These are phyloP conservation scores for Astrothelium subdiscretum DNA, from an alignment of 495 filamentous ascomycete genomes.

Conservation along the genomic window DNA sequence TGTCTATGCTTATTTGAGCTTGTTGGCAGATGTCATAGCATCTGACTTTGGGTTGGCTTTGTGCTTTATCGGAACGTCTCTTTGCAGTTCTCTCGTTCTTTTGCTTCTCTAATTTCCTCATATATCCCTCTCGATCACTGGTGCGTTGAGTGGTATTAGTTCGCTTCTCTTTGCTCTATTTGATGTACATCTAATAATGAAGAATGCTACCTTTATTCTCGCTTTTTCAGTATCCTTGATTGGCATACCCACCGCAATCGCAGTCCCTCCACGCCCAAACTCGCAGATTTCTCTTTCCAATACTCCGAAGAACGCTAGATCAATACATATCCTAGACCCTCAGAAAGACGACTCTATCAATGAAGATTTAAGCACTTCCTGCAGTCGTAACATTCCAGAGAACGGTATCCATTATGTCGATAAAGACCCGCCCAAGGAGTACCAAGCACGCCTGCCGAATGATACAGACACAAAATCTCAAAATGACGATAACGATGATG, in stretches of 20 bases:
- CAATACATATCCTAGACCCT: background rate
- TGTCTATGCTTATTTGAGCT: no score
- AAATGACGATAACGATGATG: background rate
- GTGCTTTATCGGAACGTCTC: no score
- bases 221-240: background rate
- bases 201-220: no score
- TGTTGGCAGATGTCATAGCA: no score
- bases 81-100: no score
- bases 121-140: no score
- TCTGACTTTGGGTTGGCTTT: no score
- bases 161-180: no score
- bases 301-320: background rate
- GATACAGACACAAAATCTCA: no score
- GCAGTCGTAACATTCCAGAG: background rate
- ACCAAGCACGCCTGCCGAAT: background rate
- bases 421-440: background rate
- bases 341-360: background rate
- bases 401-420: background rate
- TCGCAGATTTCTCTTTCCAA: background rate
- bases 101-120: no score
- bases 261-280: background rate
- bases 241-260: background rate
- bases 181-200: no score
- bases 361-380: background rate
- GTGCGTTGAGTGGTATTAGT: no score